Conservation (phyloP, 2,329 filamentous ascomycete species). For the Hypoxylon sp. region DNA sequence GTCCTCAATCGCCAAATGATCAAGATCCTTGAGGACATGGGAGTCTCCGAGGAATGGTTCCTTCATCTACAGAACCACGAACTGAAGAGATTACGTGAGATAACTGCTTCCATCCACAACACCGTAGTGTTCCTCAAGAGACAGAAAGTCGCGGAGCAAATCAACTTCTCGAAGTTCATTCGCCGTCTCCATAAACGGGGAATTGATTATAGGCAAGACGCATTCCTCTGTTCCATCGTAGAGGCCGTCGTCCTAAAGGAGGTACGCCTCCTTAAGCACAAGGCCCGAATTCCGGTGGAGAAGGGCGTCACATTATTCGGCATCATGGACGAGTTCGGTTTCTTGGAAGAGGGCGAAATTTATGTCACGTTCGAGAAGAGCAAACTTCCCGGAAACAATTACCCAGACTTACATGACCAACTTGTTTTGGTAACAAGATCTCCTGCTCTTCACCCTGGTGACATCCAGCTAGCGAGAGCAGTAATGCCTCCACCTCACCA, state of each 20-base stretch:
- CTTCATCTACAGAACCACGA: slow-evolving; percentile 74
- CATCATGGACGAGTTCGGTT: slow-evolving; percentile 84
- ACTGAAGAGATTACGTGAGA: slow-evolving; percentile 70
- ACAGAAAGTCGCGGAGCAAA: slow-evolving; percentile 71
- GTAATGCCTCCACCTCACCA: slow-evolving; percentile 72
- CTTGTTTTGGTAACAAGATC: slow-evolving; percentile 79
- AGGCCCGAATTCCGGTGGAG: slow-evolving; percentile 79
- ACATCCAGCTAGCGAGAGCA: slow-evolving; percentile 77
- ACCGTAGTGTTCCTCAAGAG: slow-evolving; percentile 76
- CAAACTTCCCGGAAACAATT: slow-evolving; percentile 49
- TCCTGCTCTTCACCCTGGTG: slow-evolving; percentile 85
- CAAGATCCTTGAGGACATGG: slow-evolving; percentile 88
- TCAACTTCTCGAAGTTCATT: slow-evolving; percentile 75
- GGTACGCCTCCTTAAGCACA: slow-evolving; percentile 82
- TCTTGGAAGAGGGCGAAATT: slow-evolving; percentile 76
- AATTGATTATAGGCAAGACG: slow-evolving; percentile 76
- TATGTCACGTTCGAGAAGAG: slow-evolving; percentile 73
- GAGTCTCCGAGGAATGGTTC: slow-evolving; percentile 72
- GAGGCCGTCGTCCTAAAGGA: slow-evolving; percentile 79
- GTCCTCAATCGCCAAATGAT: slow-evolving; percentile 85
- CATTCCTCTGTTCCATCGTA: slow-evolving; percentile 78
- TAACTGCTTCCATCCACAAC: slow-evolving; percentile 71
- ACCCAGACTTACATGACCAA: slow-evolving; percentile 55
- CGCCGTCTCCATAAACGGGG: slow-evolving; percentile 69
- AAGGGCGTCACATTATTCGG: slow-evolving; percentile 84